A percentile compares a stretch with the other conserved stretches of the same genome.
phyloP scores from a whole-genome alignment of 2,329 filamentous ascomycete genomes.

The Biscogniauxia mediterranea region DNA sequence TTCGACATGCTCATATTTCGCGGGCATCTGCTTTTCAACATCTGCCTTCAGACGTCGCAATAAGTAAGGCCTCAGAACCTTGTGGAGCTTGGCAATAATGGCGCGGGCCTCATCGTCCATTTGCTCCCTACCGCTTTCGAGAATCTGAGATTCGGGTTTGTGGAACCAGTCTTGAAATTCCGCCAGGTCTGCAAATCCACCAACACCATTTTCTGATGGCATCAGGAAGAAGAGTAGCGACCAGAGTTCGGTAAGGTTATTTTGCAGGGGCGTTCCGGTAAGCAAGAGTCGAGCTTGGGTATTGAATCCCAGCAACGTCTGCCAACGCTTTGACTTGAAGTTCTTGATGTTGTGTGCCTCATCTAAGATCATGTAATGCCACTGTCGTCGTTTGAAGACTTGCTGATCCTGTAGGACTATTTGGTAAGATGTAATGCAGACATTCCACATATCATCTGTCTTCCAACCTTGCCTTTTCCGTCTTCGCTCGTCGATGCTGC shows the following conservation, averaged over 20 bases:
- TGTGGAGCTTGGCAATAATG: conserved; percentile 90
- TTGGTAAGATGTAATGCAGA: conserved; percentile 97
- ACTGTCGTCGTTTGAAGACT: conserved; percentile 85
- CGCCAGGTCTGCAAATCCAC: conserved; percentile 89
- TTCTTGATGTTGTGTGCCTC: conserved; percentile 99
- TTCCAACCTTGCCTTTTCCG: conserved; percentile 91
- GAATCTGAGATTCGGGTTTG: conserved; percentile 90
- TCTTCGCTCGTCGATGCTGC: conserved; percentile 86
- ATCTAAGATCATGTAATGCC: conserved; percentile 98
- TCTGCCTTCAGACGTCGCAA: conserved; percentile 90
- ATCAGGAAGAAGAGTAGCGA: conserved; percentile 95
- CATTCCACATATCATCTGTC: conserved; percentile 91
- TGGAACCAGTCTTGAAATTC: conserved; percentile 97
- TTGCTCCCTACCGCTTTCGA: conserved; percentile 89
- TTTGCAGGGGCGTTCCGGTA: conserved; percentile 93
- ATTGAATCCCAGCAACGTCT: conserved; percentile 89
- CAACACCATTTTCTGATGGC: conserved; percentile 82
- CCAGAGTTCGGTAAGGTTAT: conserved; percentile 96
- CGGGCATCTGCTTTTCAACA: conserved; percentile 98
- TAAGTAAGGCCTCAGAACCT: conserved; percentile 88
- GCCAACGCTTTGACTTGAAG: conserved; percentile 96
- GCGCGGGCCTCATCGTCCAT: conserved; percentile 92
- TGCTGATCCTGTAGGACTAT: conserved; percentile 91
- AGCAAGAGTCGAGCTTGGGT: conserved; percentile 83
- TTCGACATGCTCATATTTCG: conserved; percentile 95